Percentiles rank a stretch among this genome's conserved stretches.
These are phyloP conservation scores for Fusarium compactum DNA, from an alignment of 2,329 filamentous ascomycete species.

Conservation along the genomic window DNA sequence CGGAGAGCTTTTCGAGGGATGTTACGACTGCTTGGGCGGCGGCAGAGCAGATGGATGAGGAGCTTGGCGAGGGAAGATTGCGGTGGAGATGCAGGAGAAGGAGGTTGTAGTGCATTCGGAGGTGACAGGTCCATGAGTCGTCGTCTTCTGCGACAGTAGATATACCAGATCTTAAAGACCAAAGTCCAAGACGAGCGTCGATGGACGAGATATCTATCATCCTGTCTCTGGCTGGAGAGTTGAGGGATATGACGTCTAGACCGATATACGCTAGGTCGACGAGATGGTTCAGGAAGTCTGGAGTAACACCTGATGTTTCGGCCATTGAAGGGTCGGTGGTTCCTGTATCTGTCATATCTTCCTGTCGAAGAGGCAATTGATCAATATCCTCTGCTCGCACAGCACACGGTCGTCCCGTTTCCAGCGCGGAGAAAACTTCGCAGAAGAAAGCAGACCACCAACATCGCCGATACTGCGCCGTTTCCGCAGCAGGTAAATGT, in stretches of 20 bases:
- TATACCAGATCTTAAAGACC: slow-evolving; percentile 43
- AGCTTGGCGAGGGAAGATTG: slow-evolving; percentile 33
- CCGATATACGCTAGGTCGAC: slow-evolving; percentile 44
- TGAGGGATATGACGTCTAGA: slow-evolving; percentile 38
- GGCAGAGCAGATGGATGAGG: slow-evolving; percentile 43
- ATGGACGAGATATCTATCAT: slow-evolving; percentile 40
- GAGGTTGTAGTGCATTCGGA: slow-evolving; percentile 46
- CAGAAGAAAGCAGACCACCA: slow-evolving; percentile 46
- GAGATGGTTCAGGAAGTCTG: slow-evolving; percentile 42
- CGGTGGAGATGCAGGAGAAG: slow-evolving; percentile 42
- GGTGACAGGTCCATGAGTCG: slow-evolving; percentile 39
- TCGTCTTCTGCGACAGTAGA: slow-evolving; percentile 42
- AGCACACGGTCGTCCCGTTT: slow-evolving; percentile 42
- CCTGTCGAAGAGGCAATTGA: slow-evolving; percentile 33
- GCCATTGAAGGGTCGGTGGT: background rate
- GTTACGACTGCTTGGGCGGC: slow-evolving; percentile 44
- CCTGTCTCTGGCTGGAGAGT: slow-evolving; percentile 32
- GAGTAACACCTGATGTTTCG: slow-evolving; percentile 3
- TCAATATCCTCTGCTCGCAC: slow-evolving; percentile 44
- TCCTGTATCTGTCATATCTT: slow-evolving; percentile 39
- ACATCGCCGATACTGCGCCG: slow-evolving; percentile 42
- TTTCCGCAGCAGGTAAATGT: slow-evolving; percentile 38
- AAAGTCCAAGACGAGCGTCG: slow-evolving; percentile 40
- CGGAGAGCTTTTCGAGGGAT: slow-evolving; percentile 37
- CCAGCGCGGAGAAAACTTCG: slow-evolving; percentile 41